Base-by-base conservation (phyloP, 139 green algal genomes). In the Chlorella vulgaris region DNA sequence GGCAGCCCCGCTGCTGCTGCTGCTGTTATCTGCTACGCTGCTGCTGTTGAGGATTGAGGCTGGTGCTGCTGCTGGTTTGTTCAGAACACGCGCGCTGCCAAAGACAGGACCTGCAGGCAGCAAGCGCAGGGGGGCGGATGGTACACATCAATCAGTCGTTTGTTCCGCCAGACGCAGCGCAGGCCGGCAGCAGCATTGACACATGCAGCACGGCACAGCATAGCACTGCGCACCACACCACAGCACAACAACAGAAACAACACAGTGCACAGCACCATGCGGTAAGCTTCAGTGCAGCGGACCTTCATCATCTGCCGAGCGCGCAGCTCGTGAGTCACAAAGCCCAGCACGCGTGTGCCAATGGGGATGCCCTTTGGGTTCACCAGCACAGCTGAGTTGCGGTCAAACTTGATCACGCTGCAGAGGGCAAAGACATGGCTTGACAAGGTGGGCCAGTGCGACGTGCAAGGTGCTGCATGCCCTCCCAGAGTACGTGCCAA, bases 261-360 rank as follows among this genome's bases (percentile, higher is more conserved):
- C n/a, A n/a, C n/a, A n/a, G n/a, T n/a, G n/a, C n/a, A n/a, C n/a
- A n/a, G n/a, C n/a, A n/a, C n/a, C n/a, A n/a, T 58, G 10, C 47
- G 47, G 10, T 58, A 15, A 24, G 47, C 35, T 28, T n/a, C 55
- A 33, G 10, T 33, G 35, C 31, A 26, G 65, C 3, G 29, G 18
- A 51, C 78, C 78, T 93, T 93, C 68, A 92, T 84, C 73, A 92
- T 70, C 55, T 89, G 68, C 10, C 86, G 73, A 24, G 87, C 78
- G 2, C 89, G 80, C 55, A 93, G 86, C 82, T 93, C 89, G 75
- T 92, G 88, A 0, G 89, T 92, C 2, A 88, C 89, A 73, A 93
- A 91, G 29, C 89, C 88, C 71, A 93, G 81, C 60, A 93, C 89
- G 29, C 89, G 80, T 5, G 88, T 92, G 7, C 89, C 89, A 19